Percentiles rank a stretch among this genome's conserved stretches.
Evolutionary conservation across 371 early-diverging fungal species (phyloP).

Genomic region (Capillidium heterosporum): DNA sequence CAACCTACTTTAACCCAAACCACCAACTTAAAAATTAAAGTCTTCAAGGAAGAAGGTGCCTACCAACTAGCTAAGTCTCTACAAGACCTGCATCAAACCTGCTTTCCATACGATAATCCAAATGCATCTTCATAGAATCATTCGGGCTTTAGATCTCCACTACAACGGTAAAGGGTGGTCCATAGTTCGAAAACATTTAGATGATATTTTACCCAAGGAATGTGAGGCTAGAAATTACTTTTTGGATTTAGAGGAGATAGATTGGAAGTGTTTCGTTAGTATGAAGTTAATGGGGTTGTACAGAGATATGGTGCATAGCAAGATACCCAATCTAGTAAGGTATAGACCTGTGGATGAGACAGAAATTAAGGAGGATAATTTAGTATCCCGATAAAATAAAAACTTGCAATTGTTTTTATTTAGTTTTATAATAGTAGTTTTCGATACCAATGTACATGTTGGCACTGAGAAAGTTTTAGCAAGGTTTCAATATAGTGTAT

Average conservation of each 20-base stretch:
- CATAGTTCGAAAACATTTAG: slow-evolving; percentile 26
- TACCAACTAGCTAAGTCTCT: slow-evolving; percentile 30
- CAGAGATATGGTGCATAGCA: slow-evolving; percentile 17
- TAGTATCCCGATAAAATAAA: too few species aligned
- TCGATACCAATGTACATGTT: too few species aligned
- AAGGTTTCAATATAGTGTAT: too few species aligned
- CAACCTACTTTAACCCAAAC: slow-evolving; percentile 24
- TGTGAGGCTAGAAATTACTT: slow-evolving; percentile 25
- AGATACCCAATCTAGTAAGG: background rate
- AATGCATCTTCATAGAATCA: slow-evolving; percentile 40
- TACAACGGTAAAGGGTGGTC: slow-evolving; percentile 45
- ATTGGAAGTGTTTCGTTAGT: slow-evolving; percentile 37
- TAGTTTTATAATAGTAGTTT: too few species aligned
- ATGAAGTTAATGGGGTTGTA: slow-evolving; percentile 54
- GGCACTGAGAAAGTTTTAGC: too few species aligned
- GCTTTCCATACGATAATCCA: slow-evolving; percentile 44
- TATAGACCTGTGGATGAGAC: background rate
- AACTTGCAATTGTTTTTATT: too few species aligned
- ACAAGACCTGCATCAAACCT: slow-evolving; percentile 18
- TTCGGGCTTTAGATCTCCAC: slow-evolving; percentile 41
- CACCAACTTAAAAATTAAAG: slow-evolving; percentile 22
- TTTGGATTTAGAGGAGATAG: slow-evolving; percentile 15
- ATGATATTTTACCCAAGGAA: slow-evolving; percentile 19
- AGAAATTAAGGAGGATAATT: background rate
- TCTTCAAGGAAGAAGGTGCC: slow-evolving; percentile 29